Conservation (phyloP, 148 eudicot species). For the Heliamphora exappendiculata region DNA sequence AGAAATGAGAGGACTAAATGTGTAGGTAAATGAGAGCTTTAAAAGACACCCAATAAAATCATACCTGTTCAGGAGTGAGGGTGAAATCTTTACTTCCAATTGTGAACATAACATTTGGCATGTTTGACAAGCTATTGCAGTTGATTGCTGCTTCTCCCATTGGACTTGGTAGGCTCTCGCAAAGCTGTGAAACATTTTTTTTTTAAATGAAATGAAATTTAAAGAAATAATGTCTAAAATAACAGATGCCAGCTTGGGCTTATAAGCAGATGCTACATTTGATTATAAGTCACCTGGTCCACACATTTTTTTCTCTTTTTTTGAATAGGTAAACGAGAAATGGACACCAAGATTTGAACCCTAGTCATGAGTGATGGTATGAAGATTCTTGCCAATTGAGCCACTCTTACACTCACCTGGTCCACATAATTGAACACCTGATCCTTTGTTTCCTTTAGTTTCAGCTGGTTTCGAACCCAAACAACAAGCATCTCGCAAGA, state of each 20-base stretch:
- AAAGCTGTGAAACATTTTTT: slow-evolving; percentile 47
- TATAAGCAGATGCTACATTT: neutral
- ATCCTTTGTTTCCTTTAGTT: slow-evolving; percentile 48
- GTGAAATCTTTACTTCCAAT: slow-evolving; percentile 52
- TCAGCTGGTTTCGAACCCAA: slow-evolving; percentile 72
- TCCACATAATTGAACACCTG: slow-evolving; percentile 55
- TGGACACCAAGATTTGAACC: no score
- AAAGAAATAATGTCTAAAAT: neutral
- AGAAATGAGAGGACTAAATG: neutral
- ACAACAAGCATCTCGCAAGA: slow-evolving; percentile 73
- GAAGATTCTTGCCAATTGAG: no score
- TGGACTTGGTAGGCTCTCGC: slow-evolving; percentile 79
- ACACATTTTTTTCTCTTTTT: no score
- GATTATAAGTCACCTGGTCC: slow-evolving; percentile 40
- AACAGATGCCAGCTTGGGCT: neutral
- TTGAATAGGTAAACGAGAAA: no score
- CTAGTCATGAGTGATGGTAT: no score
- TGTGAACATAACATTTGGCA: slow-evolving; percentile 73
- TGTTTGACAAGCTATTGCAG: slow-evolving; percentile 41
- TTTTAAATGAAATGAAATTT: neutral
- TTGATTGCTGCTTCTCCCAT: slow-evolving; percentile 62
- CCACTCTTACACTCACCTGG: no score
- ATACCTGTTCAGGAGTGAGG: slow-evolving; percentile 83
- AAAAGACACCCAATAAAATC: neutral
- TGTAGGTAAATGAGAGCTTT: neutral